phyloP scores from a whole-genome alignment of 1,139 yeast species.

The Meyerozyma sp. region DNA sequence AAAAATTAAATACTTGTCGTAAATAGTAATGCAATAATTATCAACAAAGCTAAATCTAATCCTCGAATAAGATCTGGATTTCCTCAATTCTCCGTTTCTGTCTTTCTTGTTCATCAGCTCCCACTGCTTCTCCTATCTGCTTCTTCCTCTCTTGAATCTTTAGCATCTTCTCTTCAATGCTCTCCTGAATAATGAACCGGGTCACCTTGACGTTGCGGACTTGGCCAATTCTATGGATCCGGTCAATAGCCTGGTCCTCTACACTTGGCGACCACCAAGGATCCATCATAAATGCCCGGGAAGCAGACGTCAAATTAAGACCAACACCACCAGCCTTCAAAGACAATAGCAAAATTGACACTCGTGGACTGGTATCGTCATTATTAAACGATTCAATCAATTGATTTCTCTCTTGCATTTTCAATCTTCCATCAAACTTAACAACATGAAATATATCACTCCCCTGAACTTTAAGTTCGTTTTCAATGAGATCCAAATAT shows the following conservation, averaged over 20 bases:
- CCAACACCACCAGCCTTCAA: slow-evolving; percentile 97
- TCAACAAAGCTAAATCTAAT: slow-evolving; percentile 12
- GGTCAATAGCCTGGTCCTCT: slow-evolving; percentile 92
- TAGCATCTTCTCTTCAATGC: slow-evolving; percentile 90
- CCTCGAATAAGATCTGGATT: slow-evolving; percentile 69
- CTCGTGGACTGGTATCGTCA: slow-evolving; percentile 19
- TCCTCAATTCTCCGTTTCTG: slow-evolving; percentile 75
- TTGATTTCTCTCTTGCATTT: slow-evolving; percentile 58
- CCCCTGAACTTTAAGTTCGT: slow-evolving; percentile 46
- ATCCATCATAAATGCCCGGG: slow-evolving; percentile 87
- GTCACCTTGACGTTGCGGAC: slow-evolving; percentile 64
- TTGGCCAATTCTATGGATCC: slow-evolving; percentile 92
- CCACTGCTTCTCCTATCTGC: slow-evolving; percentile 81
- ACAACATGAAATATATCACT: slow-evolving; percentile 42
- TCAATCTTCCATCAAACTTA: slow-evolving; percentile 80
- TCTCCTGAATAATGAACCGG: slow-evolving; percentile 74
- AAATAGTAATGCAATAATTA: background rate
- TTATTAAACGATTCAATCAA: slow-evolving; percentile 54
- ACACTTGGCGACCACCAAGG: slow-evolving; percentile 98
- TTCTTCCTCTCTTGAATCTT: slow-evolving; percentile 82
- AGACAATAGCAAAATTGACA: slow-evolving; percentile 64
- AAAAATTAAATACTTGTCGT: background rate
- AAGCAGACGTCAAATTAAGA: slow-evolving; percentile 79
- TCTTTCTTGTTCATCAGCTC: slow-evolving; percentile 72
- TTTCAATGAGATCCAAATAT: slow-evolving; percentile 69